Evolutionary conservation across 2,329 filamentous ascomycete species (phyloP), one percentile per base, ranked within the genome.

Genomic region (Coniochaeta sp.): DNA sequence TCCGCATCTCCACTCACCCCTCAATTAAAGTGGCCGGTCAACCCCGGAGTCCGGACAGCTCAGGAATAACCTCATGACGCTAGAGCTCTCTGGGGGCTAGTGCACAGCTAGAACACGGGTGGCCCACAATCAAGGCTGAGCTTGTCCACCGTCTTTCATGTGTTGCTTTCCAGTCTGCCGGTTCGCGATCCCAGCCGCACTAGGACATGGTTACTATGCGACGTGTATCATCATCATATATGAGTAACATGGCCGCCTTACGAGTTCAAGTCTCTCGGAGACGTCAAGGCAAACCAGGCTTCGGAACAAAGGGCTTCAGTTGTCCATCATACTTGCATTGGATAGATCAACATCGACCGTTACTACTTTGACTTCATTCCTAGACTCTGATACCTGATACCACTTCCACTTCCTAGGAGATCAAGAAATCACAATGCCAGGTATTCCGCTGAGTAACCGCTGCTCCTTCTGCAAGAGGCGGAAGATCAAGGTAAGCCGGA

Each of bases 401-500:
- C 22, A 17, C 47, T 17, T 52, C 2, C 24, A 8, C 22, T 16
- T 52, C 24, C 47, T 31, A 22, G 6, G 26, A 12, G 7, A 31
- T 17, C 31, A 22, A 7, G 26, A 12, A n/a, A 31, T 17, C 31
- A 22, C 2, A n/a, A 57, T 57, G 54, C 54, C 54, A 1, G 54
- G 54, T 31, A 36, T 57, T 6, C 54, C 54, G 1, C 54, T 57
- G 16, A 57, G 54, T 38, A 57, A 57, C 14, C 54, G 54, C 3
- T 57, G 54, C 26, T 26, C 28, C n/a, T 57, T 57, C 22, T 57
- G 54, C 31, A 57, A 57, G 54, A 57, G 54, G 31, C 22, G 54
- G 19, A 57, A 57, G 54, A 57, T 57, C 54, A 57, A 57, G 54
- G 54, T 57, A 57, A 26, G 54, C n/a, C 7, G n/a, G 26, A 12